Evolutionary conservation across 2,329 filamentous ascomycete species (phyloP).

Genomic region (Penicillium olsonii): DNA sequence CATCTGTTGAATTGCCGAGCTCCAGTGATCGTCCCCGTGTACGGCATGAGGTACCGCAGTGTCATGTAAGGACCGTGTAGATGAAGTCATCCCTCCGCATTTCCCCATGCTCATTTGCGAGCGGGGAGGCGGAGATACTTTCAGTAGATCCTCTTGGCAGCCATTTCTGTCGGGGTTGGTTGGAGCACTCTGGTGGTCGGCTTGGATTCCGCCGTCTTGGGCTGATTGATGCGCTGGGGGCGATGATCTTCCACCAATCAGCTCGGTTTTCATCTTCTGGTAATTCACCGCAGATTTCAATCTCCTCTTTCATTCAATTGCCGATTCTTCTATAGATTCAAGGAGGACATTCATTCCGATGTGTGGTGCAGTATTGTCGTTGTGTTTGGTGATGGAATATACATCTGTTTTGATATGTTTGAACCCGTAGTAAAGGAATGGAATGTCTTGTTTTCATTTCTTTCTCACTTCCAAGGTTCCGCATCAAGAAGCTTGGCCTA

Average conservation of each 20-base stretch:
- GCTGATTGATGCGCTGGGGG: conserved; percentile 11
- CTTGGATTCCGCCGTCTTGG: conserved; percentile 15
- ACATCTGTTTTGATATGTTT: too few species aligned
- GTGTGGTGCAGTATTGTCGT: too few species aligned
- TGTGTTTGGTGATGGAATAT: too few species aligned
- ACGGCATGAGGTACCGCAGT: not conserved
- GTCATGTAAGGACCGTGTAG: not conserved
- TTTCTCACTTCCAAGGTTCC: too few species aligned
- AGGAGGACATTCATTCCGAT: too few species aligned
- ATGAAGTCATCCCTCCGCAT: conserved; percentile 20
- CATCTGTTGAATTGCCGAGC: not conserved
- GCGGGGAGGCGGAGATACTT: conserved; percentile 13
- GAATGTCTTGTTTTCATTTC: too few species aligned
- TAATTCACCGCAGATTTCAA: not conserved
- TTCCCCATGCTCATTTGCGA: conserved; percentile 10
- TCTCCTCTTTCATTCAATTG: not conserved
- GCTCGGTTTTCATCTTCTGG: not conserved
- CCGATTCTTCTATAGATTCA: too few species aligned
- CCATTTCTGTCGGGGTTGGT: not conserved
- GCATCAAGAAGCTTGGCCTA: too few species aligned
- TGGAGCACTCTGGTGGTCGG: conserved; percentile 1
- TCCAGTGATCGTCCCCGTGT: conserved; percentile 10
- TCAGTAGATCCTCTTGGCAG: not conserved
- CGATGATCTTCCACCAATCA: conserved; percentile 26
- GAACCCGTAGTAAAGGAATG: too few species aligned